phyloP scores from a whole-genome alignment of 2,329 filamentous ascomycete genomes.

The Colletotrichum paranaense region DNA sequence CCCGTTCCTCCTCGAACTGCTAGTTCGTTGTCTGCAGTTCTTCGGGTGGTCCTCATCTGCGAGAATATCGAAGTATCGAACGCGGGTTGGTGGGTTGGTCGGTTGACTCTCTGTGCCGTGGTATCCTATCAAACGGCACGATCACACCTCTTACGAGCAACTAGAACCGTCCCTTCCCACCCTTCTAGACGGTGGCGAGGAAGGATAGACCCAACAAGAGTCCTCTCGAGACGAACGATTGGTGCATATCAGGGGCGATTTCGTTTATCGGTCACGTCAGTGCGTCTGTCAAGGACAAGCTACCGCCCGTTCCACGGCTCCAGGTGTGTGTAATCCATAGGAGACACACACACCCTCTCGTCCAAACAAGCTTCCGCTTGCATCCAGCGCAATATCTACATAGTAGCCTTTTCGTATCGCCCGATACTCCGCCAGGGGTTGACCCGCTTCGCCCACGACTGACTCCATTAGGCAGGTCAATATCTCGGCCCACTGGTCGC shows the following conservation, averaged over 20 bases:
- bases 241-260: conserved; percentile 1
- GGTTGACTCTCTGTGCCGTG: neutral
- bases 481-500: conserved; percentile 27
- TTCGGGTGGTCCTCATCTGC: neutral
- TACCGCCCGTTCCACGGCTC: neutral
- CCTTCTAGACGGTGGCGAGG: conserved; percentile 27
- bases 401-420: conserved; percentile 11
- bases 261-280: conserved; percentile 17
- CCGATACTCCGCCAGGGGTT: conserved; percentile 21
- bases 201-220: neutral
- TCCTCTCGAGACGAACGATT: neutral
- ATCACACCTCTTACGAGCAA: neutral
- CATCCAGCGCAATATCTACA: conserved; percentile 4
- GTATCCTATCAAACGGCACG: conserved; percentile 21
- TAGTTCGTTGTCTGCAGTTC: neutral
- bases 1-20: neutral
- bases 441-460: conserved; percentile 23
- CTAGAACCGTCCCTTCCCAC: neutral
- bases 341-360: neutral
- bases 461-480: conserved; percentile 32
- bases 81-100: neutral
- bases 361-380: conserved; percentile 20
- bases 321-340: neutral
- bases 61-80: neutral
- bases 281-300: conserved; percentile 13